These are phyloP conservation scores for Pseudogymnoascus sp. DNA, from an alignment of 2,329 filamentous ascomycete genomes.

Conservation along the genomic window DNA sequence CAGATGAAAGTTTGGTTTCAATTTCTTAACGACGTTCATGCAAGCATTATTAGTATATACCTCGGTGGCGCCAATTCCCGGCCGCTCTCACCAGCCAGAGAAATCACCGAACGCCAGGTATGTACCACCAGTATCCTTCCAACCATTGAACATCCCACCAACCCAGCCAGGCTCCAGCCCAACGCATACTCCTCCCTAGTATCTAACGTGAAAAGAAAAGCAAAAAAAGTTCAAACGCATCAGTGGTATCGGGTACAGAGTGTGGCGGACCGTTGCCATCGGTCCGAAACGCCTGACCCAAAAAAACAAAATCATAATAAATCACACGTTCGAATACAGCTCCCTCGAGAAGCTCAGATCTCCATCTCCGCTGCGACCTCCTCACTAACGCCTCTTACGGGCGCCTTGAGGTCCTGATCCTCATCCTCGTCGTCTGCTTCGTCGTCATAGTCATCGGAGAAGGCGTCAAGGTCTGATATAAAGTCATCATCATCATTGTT, in stretches of 20 bases:
- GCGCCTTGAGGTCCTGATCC: slow-evolving; percentile 21
- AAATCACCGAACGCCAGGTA: slow-evolving; percentile 6
- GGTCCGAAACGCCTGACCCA: slow-evolving; percentile 9
- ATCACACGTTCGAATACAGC: slow-evolving; percentile 7
- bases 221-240: background rate
- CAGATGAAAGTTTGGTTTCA: background rate
- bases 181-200: background rate
- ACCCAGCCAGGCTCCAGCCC: slow-evolving; percentile 1
- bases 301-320: slow-evolving; percentile 6
- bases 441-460: slow-evolving; percentile 29
- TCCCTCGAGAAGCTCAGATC: slow-evolving; percentile 29
- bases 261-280: slow-evolving; percentile 9
- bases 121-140: background rate
- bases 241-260: slow-evolving; percentile 6
- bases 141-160: slow-evolving; percentile 1
- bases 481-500: slow-evolving; percentile 42
- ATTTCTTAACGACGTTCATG: background rate
- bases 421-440: slow-evolving; percentile 16
- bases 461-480: slow-evolving; percentile 42
- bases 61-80: slow-evolving; percentile 1
- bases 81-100: slow-evolving; percentile 6
- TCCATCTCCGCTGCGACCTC: slow-evolving; percentile 58
- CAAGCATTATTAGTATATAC: slow-evolving; percentile 6
- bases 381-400: slow-evolving; percentile 51
- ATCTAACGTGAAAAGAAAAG: slow-evolving; percentile 4